Conservation (phyloP, 2,329 filamentous ascomycete genomes). For the Scedosporium aurantiacum region DNA sequence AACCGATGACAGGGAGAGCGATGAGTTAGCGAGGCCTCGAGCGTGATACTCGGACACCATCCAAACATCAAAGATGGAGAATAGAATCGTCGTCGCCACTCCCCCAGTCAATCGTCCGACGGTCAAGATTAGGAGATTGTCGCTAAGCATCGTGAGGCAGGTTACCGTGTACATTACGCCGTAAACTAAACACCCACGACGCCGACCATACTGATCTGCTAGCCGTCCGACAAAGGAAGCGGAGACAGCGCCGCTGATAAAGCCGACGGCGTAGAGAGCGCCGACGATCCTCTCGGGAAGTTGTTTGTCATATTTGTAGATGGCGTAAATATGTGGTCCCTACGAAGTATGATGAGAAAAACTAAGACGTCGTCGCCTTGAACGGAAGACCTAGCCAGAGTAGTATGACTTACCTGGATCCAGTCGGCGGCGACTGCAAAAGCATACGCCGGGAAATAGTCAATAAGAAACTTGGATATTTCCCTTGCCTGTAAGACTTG, state of each 20-base stretch:
- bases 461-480: slow-evolving; percentile 11
- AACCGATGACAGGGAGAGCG: slow-evolving; percentile 34
- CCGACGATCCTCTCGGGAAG: slow-evolving; percentile 33
- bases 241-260: slow-evolving; percentile 35
- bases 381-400: background rate
- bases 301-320: slow-evolving; percentile 27
- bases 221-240: slow-evolving; percentile 27
- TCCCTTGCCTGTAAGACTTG: background rate
- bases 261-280: slow-evolving; percentile 33
- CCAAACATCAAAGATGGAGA: slow-evolving; percentile 49
- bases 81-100: slow-evolving; percentile 44
- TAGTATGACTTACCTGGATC: slow-evolving; percentile 18
- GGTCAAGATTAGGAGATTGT: slow-evolving; percentile 32
- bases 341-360: slow-evolving; percentile 8
- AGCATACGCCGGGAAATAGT: slow-evolving; percentile 17
- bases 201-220: slow-evolving; percentile 35
- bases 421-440: slow-evolving; percentile 22
- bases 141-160: slow-evolving; percentile 38
- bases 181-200: slow-evolving; percentile 39
- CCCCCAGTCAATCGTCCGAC: slow-evolving; percentile 44
- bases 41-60: slow-evolving; percentile 46
- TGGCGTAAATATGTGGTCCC: slow-evolving; percentile 26
- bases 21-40: slow-evolving; percentile 28
- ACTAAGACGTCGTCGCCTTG: background rate
- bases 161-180: slow-evolving; percentile 40